These are phyloP conservation scores for Umbelopsis sp. DNA, from an alignment of 371 early-diverging fungal species.

Conservation along the genomic window DNA sequence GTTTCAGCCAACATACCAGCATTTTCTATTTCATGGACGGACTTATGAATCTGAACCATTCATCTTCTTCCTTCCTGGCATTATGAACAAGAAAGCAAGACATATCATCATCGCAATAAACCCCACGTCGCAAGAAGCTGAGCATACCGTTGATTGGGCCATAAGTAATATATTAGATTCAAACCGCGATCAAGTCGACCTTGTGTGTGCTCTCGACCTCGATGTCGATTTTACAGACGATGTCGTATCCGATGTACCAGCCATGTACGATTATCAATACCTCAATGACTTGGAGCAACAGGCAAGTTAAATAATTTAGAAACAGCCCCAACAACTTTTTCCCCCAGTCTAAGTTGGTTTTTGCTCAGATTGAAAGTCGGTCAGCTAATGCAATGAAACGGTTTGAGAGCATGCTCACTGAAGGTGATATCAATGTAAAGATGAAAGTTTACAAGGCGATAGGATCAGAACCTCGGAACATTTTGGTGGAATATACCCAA, in stretches of 20 bases:
- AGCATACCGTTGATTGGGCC: slow-evolving; percentile 48
- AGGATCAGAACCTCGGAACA: slow-evolving; percentile 33
- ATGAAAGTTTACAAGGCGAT: slow-evolving; percentile 36
- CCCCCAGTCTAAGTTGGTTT: slow-evolving; percentile 18
- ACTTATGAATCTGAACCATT: not conserved
- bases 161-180: slow-evolving; percentile 42
- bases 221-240: slow-evolving; percentile 45
- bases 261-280: slow-evolving; percentile 22
- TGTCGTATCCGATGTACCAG: slow-evolving; percentile 18
- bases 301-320: slow-evolving; percentile 22
- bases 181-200: slow-evolving; percentile 41
- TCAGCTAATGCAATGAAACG: not conserved
- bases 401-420: slow-evolving; percentile 18
- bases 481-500: slow-evolving; percentile 45
- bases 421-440: slow-evolving; percentile 26
- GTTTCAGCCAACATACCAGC: not conserved
- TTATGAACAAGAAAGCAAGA: slow-evolving; percentile 22
- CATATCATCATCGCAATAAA: slow-evolving; percentile 50
- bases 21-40: too few relatives aligned
- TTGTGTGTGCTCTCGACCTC: slow-evolving; percentile 40
- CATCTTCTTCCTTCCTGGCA: slow-evolving; percentile 2
- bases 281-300: slow-evolving; percentile 36
- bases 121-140: slow-evolving; percentile 39
- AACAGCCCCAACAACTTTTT: not conserved
- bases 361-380: slow-evolving; percentile 17